Percentiles rank a stretch among this genome's conserved stretches.
phyloP scores from a whole-genome alignment of 2,329 filamentous ascomycete species.

The Fusarium sp. region DNA sequence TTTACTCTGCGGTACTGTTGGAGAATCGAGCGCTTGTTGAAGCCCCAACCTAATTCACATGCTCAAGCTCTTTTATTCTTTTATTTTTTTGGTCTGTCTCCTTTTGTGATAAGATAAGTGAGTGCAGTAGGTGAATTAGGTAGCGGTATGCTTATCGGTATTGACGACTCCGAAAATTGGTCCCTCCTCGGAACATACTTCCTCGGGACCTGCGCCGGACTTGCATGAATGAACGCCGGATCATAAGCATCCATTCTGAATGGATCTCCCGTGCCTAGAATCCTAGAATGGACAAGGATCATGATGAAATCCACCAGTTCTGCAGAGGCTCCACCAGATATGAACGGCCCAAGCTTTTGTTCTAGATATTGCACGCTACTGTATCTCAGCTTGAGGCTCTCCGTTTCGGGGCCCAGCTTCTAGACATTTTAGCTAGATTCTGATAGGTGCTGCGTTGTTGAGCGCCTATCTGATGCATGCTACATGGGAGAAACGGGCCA shows the following conservation, averaged over 20 bases:
- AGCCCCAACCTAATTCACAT: slow-evolving; percentile 44
- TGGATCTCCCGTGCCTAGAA: slow-evolving; percentile 2
- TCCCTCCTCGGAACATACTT: slow-evolving; percentile 38
- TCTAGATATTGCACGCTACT: background rate
- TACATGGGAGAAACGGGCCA: slow-evolving; percentile 17
- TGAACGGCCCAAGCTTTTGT: slow-evolving; percentile 10
- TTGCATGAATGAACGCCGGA: slow-evolving; percentile 1
- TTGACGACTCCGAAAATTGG: slow-evolving; percentile 25
- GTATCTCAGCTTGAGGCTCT: slow-evolving; percentile 34
- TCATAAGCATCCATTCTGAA: background rate
- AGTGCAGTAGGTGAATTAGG: background rate
- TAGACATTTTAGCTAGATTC: background rate
- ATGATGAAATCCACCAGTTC: slow-evolving; percentile 5
- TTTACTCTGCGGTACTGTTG: background rate
- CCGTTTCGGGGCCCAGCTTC: slow-evolving; percentile 13
- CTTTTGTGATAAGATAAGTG: slow-evolving; percentile 1
- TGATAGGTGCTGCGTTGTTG: slow-evolving; percentile 17
- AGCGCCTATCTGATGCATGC: slow-evolving; percentile 5
- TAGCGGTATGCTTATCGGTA: slow-evolving; percentile 29
- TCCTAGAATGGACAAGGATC: slow-evolving; percentile 7
- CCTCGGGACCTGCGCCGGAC: slow-evolving; percentile 38
- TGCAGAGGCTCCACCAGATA: slow-evolving; percentile 12
- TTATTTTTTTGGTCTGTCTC: background rate
- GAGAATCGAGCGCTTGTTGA: slow-evolving; percentile 36
- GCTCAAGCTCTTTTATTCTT: background rate